Percentiles rank a stretch among this genome's conserved stretches.
These are phyloP conservation scores for Kodamaea hsintzibuensis DNA, from an alignment of 805 yeast species.

Conservation along the genomic window DNA sequence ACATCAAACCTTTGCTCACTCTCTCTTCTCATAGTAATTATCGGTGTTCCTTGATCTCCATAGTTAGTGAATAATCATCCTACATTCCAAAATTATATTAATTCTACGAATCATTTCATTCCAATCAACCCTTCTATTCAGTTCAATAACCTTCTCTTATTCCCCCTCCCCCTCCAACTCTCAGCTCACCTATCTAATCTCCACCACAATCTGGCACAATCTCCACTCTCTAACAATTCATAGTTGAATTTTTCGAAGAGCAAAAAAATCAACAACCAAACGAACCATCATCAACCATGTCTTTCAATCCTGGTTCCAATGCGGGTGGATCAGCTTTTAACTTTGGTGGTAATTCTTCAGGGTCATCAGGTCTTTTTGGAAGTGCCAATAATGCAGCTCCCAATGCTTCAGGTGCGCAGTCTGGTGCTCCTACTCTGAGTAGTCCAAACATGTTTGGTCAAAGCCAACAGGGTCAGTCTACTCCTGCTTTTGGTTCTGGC, in stretches of 20 bases:
- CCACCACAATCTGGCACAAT: too few relatives aligned
- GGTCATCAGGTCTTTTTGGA: slow-evolving; percentile 2
- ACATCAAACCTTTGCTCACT: too few relatives aligned
- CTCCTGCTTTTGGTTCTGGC: not conserved
- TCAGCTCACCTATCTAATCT: too few relatives aligned
- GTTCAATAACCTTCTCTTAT: too few relatives aligned
- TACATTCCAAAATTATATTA: too few relatives aligned
- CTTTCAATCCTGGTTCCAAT: not conserved
- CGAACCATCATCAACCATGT: not conserved
- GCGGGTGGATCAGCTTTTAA: not conserved
- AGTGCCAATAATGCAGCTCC: slow-evolving; percentile 1
- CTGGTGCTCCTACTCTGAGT: not conserved
- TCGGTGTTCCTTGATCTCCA: too few relatives aligned
- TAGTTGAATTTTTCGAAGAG: not conserved
- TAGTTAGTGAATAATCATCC: too few relatives aligned
- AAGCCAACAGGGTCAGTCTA: not conserved
- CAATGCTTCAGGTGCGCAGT: not conserved
- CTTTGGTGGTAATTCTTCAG: not conserved
- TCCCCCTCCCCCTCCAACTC: too few relatives aligned
- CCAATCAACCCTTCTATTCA: too few relatives aligned
- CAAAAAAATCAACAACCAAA: not conserved
- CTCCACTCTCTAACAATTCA: too few relatives aligned
- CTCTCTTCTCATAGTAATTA: too few relatives aligned
- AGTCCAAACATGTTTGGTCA: not conserved
- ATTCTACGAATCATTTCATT: too few relatives aligned